phyloP scores from a whole-genome alignment of 345 rosid species.

The Citropsis articulata region DNA sequence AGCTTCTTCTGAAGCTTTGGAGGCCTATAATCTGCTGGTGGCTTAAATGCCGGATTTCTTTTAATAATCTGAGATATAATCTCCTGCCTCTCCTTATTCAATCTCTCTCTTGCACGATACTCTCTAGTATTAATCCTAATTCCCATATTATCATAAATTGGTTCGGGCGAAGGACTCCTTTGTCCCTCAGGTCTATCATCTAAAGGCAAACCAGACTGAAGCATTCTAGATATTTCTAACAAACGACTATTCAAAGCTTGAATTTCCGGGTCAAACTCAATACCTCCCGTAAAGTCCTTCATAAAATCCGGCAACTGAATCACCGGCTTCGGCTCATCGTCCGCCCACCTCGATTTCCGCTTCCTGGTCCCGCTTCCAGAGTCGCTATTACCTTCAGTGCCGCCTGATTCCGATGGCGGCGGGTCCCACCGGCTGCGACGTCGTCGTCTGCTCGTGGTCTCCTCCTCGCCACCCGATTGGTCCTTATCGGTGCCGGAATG shows the following conservation, averaged over 20 bases:
- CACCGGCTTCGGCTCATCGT: constrained; percentile 82
- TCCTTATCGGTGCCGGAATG: constrained; percentile 63
- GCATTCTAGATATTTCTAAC: constrained; percentile 73
- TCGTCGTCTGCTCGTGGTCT: constrained; percentile 62
- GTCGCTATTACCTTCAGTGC: constrained; percentile 28
- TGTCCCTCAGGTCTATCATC: constrained; percentile 92
- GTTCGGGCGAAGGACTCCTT: constrained; percentile 96
- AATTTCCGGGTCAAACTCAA: constrained; percentile 91
- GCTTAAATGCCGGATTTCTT: constrained; percentile 89
- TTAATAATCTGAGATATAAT: constrained; percentile 88
- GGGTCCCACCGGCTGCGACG: constrained; percentile 94
- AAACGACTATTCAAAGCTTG: constrained; percentile 83
- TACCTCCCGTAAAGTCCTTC: constrained; percentile 88
- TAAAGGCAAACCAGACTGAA: constrained; percentile 76
- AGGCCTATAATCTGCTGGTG: constrained; percentile 94
- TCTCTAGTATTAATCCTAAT: constrained; percentile 87
- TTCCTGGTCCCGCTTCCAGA: constrained; percentile 55
- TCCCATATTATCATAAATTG: constrained; percentile 90
- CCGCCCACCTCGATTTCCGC: constrained; percentile 93
- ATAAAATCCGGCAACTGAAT: constrained; percentile 91
- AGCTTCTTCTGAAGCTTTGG: constrained; percentile 98
- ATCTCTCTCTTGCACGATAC: constrained; percentile 79
- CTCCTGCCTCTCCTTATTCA: constrained; percentile 90
- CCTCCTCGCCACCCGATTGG: constrained; percentile 87
- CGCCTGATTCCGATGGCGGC: constrained; percentile 47